Base-by-base conservation (phyloP, 2,329 filamentous ascomycete genomes). In the Sporothrix euskadiensis region DNA sequence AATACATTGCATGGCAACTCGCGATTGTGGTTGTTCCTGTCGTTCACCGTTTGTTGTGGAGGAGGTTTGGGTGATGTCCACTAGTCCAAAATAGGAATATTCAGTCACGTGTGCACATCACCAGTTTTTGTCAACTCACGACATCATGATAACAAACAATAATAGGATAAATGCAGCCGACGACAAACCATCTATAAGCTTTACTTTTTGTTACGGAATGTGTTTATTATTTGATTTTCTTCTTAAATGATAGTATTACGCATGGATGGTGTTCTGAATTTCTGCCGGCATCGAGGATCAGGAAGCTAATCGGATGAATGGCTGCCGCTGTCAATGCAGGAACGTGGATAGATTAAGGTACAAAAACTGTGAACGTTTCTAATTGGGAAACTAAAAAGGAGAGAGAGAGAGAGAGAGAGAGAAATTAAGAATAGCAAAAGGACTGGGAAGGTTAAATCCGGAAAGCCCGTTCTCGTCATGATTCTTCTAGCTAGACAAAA, bases 21-120 rank as follows among this genome's bases (percentile, higher is more conserved):
- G 26, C 26, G 26, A 35, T 22, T 16, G n/a, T 3, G 10, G 16
- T 19, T 3, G 14, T 41, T 14, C 12, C 47, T 41, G 39, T 19
- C 39, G 19, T 30, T 30, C 22, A 66, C 61, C 61, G 61, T 66
- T 66, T 66, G 61, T 47, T 66, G n/a, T 66, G 61, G 39, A 47
- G 61, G 32, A 16, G n/a, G 39, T 44, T 47, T 10, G n/a, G 61
- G 61, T 44, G 9, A 3, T 3, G 7, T 10, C 12, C n/a, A 19
- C 61, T 47, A 66, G 61, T 66, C 61, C 61, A 12, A 22, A 66
- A 44, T 47, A 47, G 35, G 61, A 66, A 66, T 44, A n/a, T 5
- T 0, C 3, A 9, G 59, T 63, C 61, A 66, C 61, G 61, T 66
- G 61, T 19, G 12, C 22, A 16, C 35, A 41, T 66, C 39, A 4